Base-by-base conservation (phyloP, 2,329 filamentous ascomycete genomes). In the Ophiognomonia clavigignenti-juglandacearum region DNA sequence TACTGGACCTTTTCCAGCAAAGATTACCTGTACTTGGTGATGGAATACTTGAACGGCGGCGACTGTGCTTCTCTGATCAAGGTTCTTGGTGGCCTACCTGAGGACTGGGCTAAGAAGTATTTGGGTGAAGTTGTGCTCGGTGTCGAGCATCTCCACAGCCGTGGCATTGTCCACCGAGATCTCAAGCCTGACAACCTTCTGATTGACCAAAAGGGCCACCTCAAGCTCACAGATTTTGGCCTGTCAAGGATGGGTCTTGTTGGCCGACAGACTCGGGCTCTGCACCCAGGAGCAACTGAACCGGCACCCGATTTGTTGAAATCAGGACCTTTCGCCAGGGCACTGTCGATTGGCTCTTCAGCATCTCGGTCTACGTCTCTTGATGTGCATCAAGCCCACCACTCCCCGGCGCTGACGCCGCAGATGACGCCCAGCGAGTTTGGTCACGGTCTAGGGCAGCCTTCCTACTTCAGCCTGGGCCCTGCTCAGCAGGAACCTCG, bases 1-100 rank as follows among this genome's bases (percentile, higher is more conserved):
- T 98, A 97, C 70, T 98, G 95, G 95, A 98, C 93, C 0, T 98
- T 98, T 61, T 96, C 93, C 4, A 98, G 92, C 75, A 98, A 98
- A 62, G 93, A 98, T 61, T 98, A 96, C 62, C 82, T 98, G 20
- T 98, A 97, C 62, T 76, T 98, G 50, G 93, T 98, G 20, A 98
- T 98, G 93, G 93, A 98, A 63, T 98, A 98, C 67, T 76, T 98
- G 48, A 98, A 97, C 57, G 93, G 93, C 29, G 93, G 93, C 38
- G 93, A 98, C 61, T 98, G 92, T 63, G 93, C 95, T 40, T 96
- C 93, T 6, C 74, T 98, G 44, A 93, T 97, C 70, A 98, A 97
- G 64, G 83, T 96, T 22, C 77, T 98, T 1, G 91, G 91, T 24
- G 90, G 88, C 3, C 74, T 98, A 19, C 87, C 91, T 0, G 95